Conservation (phyloP, 1,284 basidiomycete species). For the Inonotus hispidus region DNA sequence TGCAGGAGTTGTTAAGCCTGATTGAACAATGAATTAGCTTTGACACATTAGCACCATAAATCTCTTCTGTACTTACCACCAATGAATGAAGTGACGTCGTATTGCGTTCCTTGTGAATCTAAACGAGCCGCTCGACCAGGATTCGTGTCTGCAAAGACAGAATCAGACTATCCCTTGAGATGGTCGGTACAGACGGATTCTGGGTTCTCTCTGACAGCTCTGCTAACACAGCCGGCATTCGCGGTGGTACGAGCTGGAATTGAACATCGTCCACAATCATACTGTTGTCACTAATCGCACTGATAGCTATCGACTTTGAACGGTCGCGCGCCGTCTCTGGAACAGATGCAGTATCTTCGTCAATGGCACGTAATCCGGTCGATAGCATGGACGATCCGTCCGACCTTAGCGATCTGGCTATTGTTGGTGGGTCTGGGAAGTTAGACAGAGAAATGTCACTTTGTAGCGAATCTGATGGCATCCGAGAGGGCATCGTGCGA, state of each 20-base stretch:
- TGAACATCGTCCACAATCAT: constrained; percentile 20
- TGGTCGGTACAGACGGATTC: constrained; percentile 31
- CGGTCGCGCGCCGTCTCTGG: not conserved
- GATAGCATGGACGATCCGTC: constrained; percentile 1
- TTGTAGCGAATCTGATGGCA: constrained; percentile 33
- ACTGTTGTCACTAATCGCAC: constrained; percentile 14
- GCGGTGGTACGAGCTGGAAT: constrained; percentile 26
- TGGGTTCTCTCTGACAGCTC: constrained; percentile 18
- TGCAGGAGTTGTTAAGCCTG: constrained; percentile 24
- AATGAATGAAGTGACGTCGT: constrained; percentile 74
- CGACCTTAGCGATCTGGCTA: constrained; percentile 11
- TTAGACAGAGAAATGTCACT: constrained; percentile 66
- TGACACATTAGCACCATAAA: not conserved
- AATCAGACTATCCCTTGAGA: constrained; percentile 29
- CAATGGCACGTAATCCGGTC: not conserved
- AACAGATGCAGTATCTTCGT: not conserved
- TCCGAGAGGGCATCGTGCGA: constrained; percentile 19
- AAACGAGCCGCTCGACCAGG: constrained; percentile 24
- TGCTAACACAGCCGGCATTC: constrained; percentile 23
- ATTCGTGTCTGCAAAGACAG: constrained; percentile 21
- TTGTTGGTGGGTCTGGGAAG: constrained; percentile 59
- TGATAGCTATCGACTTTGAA: constrained; percentile 7
- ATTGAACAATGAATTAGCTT: not conserved
- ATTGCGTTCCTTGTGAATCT: constrained; percentile 50
- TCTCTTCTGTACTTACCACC: constrained; percentile 40